Conservation (phyloP, 2,329 filamentous ascomycete species). For the Neopestalotiopsis clavispora region DNA sequence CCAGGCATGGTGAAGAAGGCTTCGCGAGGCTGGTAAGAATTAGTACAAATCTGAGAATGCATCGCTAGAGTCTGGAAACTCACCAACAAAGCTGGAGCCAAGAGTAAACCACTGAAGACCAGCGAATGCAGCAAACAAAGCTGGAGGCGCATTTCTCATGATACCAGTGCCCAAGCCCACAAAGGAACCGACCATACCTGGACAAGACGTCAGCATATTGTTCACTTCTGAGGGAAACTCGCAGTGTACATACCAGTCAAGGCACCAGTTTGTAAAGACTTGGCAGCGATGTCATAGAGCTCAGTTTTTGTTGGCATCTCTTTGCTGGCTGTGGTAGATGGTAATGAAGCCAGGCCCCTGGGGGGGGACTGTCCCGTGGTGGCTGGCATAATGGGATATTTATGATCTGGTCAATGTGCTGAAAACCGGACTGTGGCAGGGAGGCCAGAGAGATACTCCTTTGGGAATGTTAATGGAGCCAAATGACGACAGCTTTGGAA, state of each 20-base stretch:
- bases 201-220: not conserved
- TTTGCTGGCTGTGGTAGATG: conserved; percentile 13
- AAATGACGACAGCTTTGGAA: too few species aligned
- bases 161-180: conserved; percentile 75
- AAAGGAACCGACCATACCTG: conserved; percentile 63
- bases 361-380: conserved; percentile 1
- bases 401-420: not conserved
- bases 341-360: not conserved
- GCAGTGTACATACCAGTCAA: conserved; percentile 28
- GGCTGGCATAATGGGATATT: not conserved
- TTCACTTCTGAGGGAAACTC: conserved; percentile 32
- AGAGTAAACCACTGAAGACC: conserved; percentile 83
- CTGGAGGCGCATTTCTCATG: conserved; percentile 67
- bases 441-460: too few species aligned
- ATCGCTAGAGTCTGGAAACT: conserved; percentile 34
- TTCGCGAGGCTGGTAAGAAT: conserved; percentile 49
- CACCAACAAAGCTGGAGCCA: conserved; percentile 78
- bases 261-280: conserved; percentile 34
- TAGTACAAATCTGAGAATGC: not conserved
- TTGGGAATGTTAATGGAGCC: too few species aligned
- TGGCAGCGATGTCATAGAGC: conserved; percentile 30
- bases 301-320: conserved; percentile 30
- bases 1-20: conserved; percentile 51
- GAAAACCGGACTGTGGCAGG: not conserved
- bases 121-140: conserved; percentile 73